Base-by-base conservation (phyloP, 2,329 filamentous ascomycete species). In the Fragosphaeria purpurea region DNA sequence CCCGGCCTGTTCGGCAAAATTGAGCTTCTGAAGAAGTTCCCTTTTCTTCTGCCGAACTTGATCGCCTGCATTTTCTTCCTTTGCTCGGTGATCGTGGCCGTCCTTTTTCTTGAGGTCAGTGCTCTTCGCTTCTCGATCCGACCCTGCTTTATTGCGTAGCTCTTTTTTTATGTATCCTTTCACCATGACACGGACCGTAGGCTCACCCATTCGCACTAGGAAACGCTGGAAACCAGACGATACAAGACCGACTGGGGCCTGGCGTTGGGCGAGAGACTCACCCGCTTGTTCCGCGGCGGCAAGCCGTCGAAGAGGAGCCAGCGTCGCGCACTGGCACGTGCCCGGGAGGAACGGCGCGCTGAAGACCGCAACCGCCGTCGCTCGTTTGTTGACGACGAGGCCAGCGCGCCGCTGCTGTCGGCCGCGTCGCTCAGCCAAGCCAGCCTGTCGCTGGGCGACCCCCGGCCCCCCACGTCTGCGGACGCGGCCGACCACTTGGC, bases 11-110 rank as follows among this genome's bases (percentile, higher is more conserved):
- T 94, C 60, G 82, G 82, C 6, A 66, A 76, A 39, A 80, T 73
- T 41, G 68, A 70, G 50, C 83, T 94, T 55, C 78, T 96, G 52
- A 81, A 82, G 57, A 74, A 71, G 31, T 95, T 85, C 60, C 91
- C 91, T 0, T 98, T 93, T 63, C 75, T 80, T 3, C 70, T 96
- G 45, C 93, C 91, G 0, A 97, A 96, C 65, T 61, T 97, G 5
- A 76, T 93, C 32, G 97, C 93, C 59, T 83, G 83, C 40, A 57
- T 76, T 4, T 80, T 97, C 57, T 96, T 97, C 63, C 66, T 89
- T 22, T 65, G 89, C 33, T 91, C 90, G 0, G 80, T 93, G 33
- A 67, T 78, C 0, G 83, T 79, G 7, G 90, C 87, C 0, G 70
- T 82, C 10, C 67, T 97, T 2, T 98, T 95, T 61, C 75, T 97